These are phyloP conservation scores for Ambispora gerdemannii DNA, from an alignment of 192 early-diverging fungal genomes.

Conservation along the genomic window DNA sequence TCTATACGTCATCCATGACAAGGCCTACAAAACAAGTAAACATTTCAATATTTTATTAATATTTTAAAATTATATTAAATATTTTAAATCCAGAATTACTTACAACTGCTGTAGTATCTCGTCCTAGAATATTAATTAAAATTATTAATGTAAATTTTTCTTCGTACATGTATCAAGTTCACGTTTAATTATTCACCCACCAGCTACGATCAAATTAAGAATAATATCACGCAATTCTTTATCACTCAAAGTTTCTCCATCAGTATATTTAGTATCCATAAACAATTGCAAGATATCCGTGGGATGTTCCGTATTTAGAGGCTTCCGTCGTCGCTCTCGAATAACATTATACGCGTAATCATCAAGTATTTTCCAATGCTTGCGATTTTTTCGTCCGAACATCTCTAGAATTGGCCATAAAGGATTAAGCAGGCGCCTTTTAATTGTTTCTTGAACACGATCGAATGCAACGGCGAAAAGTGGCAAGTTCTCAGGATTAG, in stretches of 20 bases:
- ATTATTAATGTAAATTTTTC: background rate
- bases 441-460: constrained; percentile 39
- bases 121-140: constrained; percentile 37
- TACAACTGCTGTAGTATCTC: constrained; percentile 59
- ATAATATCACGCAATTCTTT: constrained; percentile 45
- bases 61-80: background rate
- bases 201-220: constrained; percentile 41
- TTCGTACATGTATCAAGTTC: background rate
- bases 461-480: constrained; percentile 56
- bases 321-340: constrained; percentile 28
- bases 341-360: constrained; percentile 38
- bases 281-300: constrained; percentile 48
- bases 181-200: background rate
- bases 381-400: constrained; percentile 26
- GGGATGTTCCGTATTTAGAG: constrained; percentile 23
- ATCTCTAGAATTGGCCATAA: constrained; percentile 33
- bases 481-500: constrained; percentile 29
- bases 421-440: constrained; percentile 34
- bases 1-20: constrained; percentile 52
- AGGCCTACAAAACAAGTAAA: constrained; percentile 4
- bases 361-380: constrained; percentile 30
- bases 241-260: constrained; percentile 38
- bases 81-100: background rate
- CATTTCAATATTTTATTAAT: background rate
- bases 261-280: constrained; percentile 41